Conservation (phyloP, 1,139 yeast genomes). For the Lodderomyces beijingensis region DNA sequence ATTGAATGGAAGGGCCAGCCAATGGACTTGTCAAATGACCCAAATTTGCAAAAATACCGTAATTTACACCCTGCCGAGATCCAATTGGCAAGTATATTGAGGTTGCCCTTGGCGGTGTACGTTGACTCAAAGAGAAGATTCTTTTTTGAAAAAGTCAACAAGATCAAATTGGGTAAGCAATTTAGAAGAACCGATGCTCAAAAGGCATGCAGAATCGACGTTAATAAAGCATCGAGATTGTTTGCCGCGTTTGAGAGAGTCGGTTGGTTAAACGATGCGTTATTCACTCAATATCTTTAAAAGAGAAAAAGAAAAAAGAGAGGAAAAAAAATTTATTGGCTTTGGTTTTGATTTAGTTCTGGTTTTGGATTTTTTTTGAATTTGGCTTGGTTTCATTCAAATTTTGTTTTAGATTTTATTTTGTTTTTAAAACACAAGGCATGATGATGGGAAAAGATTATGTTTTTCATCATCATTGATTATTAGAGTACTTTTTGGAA, state of each 20-base stretch:
- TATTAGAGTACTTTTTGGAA: no score
- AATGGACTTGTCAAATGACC: conserved; percentile 81
- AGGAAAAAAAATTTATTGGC: conserved; percentile 1
- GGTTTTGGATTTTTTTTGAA: not conserved
- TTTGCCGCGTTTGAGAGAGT: conserved; percentile 92
- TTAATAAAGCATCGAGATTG: conserved; percentile 88
- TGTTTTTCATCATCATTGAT: no score
- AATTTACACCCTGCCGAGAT: conserved; percentile 85
- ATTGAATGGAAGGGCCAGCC: conserved; percentile 99
- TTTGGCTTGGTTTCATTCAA: no score
- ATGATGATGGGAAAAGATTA: no score
- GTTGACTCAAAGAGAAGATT: conserved; percentile 89
- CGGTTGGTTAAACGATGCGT: conserved; percentile 86
- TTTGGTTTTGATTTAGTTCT: conserved; percentile 3
- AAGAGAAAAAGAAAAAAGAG: not conserved
- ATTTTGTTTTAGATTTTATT: no score
- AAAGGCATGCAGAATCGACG: conserved; percentile 95
- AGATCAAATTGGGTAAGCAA: conserved; percentile 70
- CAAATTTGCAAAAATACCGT: conserved; percentile 46
- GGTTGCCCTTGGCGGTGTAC: conserved; percentile 84
- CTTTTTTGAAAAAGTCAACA: conserved; percentile 80
- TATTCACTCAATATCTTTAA: conserved; percentile 49
- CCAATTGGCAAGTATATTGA: conserved; percentile 78
- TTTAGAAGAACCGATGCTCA: conserved; percentile 97
- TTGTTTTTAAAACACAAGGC: no score